A percentile compares a stretch with the other conserved stretches of the same genome.
Evolutionary conservation across 73 alveolate genomes (phyloP).

Genomic region (Uronychia setigera): DNA sequence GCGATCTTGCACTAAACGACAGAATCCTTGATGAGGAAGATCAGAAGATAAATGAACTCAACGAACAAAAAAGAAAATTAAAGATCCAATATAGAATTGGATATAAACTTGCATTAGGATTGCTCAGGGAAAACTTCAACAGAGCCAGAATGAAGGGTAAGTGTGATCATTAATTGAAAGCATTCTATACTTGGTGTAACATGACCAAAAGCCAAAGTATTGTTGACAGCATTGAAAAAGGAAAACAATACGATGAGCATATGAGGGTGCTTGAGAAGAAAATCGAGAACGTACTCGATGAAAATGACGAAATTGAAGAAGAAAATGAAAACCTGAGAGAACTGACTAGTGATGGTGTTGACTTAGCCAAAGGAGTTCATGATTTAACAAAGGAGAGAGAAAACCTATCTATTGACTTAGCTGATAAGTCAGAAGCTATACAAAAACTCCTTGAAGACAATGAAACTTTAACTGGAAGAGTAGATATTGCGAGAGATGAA

Average conservation of each 20-base stretch:
- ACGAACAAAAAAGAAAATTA: neutral
- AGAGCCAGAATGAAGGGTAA: constrained; percentile 3
- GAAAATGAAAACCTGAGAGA: constrained; percentile 47
- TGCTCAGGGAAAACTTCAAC: neutral
- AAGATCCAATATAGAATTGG: neutral
- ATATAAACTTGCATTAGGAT: neutral
- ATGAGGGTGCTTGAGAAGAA: neutral
- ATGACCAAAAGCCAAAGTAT: neutral
- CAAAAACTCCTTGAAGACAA: constrained; percentile 47
- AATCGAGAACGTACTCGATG: constrained; percentile 2
- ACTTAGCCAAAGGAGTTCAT: constrained; percentile 43
- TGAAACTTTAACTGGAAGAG: constrained; percentile 15
- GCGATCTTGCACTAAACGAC: neutral
- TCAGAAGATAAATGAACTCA: neutral
- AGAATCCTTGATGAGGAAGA: neutral
- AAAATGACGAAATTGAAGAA: constrained; percentile 26
- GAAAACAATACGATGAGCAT: neutral
- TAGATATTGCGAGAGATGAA: neutral
- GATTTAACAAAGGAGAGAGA: constrained; percentile 48
- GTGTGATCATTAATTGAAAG: neutral
- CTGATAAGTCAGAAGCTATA: constrained; percentile 44
- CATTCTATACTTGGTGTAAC: neutral
- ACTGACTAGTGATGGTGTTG: constrained; percentile 47
- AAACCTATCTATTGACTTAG: constrained; percentile 36
- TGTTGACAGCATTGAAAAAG: neutral